These are phyloP conservation scores for Rubus idaeus DNA, from an alignment of 306 rosid genomes.

Conservation along the genomic window DNA sequence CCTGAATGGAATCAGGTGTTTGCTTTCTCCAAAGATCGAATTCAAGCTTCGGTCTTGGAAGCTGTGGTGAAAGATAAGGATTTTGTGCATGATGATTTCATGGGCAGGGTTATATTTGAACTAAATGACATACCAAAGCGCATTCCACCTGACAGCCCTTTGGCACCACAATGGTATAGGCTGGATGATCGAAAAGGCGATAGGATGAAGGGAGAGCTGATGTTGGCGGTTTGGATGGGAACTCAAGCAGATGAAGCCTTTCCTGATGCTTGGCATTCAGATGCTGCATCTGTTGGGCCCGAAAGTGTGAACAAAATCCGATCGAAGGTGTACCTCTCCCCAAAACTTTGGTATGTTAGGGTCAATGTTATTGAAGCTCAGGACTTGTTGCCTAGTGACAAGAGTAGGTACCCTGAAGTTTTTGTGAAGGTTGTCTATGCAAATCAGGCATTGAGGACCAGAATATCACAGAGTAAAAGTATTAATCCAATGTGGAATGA, in stretches of 20 bases:
- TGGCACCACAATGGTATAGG: conserved; percentile 95
- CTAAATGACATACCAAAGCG: conserved; percentile 76
- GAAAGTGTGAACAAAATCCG: conserved; percentile 68
- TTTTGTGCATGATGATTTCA: conserved; percentile 68
- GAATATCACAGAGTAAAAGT: conserved; percentile 56
- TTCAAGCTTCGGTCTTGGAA: conserved; percentile 83
- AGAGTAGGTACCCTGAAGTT: conserved; percentile 75
- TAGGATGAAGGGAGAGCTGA: conserved; percentile 75
- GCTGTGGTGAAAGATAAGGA: conserved; percentile 81
- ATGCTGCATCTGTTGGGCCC: conserved; percentile 73
- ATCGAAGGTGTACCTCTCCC: conserved; percentile 81
- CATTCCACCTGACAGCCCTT: conserved; percentile 80
- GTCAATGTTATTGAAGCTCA: conserved; percentile 92
- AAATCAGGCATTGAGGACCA: conserved; percentile 60
- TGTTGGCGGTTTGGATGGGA: conserved; percentile 98
- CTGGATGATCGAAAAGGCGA: conserved; percentile 61
- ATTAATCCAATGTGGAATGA: conserved; percentile 88
- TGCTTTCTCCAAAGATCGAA: conserved; percentile 80
- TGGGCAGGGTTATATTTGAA: conserved; percentile 69
- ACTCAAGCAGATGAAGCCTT: conserved; percentile 97
- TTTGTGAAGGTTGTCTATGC: conserved; percentile 63
- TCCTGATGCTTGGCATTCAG: conserved; percentile 94
- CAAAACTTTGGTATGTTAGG: conserved; percentile 92
- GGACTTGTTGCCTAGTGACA: conserved; percentile 67
- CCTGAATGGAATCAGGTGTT: conserved; percentile 82